Conservation (phyloP, 2,329 filamentous ascomycete genomes). For the Nothopassalora personata region DNA sequence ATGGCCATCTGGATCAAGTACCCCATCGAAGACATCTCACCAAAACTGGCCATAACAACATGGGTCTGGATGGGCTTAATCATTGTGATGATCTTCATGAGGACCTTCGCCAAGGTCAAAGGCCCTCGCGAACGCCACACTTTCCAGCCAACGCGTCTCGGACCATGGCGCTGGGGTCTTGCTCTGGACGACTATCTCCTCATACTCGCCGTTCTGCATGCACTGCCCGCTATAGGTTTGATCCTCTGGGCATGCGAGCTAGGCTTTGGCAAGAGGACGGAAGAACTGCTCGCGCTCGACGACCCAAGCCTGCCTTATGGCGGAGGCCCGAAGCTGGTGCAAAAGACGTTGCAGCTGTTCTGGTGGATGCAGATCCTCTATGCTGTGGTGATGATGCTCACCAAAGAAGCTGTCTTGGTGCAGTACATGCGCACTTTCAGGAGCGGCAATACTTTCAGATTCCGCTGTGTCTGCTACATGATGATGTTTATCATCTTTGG, state of each 20-base stretch:
- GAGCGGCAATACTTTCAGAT: background rate
- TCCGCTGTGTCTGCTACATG: background rate
- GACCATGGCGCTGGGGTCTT: background rate
- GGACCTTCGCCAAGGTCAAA: background rate
- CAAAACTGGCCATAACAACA: background rate
- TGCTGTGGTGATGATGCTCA: background rate
- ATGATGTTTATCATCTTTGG: background rate
- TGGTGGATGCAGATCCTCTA: background rate
- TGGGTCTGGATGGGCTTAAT: constrained; percentile 2
- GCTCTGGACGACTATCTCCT: background rate
- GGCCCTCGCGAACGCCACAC: background rate
- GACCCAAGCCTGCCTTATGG: background rate
- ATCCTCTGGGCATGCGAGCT: background rate
- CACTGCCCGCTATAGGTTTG: background rate
- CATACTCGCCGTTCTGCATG: background rate
- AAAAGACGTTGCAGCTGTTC: background rate
- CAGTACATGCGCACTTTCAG: background rate
- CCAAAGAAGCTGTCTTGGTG: background rate
- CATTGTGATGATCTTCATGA: background rate
- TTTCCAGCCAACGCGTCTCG: background rate
- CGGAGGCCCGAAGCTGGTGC: background rate
- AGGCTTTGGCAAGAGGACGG: background rate
- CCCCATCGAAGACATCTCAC: background rate
- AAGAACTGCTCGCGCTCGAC: background rate
- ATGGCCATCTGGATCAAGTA: background rate